Percentiles rank a stretch among this genome's conserved stretches.
These are phyloP conservation scores for Pseudogymnoascus sp. DNA, from an alignment of 2,329 filamentous ascomycete genomes.

Conservation along the genomic window DNA sequence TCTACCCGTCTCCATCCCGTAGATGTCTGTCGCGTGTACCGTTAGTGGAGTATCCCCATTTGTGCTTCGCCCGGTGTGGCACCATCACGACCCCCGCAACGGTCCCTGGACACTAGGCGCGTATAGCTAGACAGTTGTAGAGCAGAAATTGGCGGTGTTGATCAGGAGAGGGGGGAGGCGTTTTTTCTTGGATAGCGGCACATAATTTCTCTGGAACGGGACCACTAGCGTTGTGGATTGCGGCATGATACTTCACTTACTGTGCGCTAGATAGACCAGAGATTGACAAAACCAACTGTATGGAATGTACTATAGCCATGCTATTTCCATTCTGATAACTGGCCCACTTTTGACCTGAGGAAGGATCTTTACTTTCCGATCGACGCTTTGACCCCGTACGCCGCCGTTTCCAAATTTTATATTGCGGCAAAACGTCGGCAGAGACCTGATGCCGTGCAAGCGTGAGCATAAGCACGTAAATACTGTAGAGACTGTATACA, in stretches of 20 bases:
- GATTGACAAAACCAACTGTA: background rate
- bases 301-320: background rate
- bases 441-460: background rate
- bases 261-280: background rate
- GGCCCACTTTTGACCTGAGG: background rate
- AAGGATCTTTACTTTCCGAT: background rate
- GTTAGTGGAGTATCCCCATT: background rate
- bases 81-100: background rate
- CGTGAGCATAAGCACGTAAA: background rate
- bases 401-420: background rate
- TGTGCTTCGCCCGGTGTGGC: background rate
- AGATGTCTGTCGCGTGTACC: background rate
- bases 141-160: background rate
- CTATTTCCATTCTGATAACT: background rate
- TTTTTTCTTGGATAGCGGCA: background rate
- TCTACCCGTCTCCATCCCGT: background rate
- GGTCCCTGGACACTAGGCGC: background rate
- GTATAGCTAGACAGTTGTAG: background rate
- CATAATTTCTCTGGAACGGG: background rate
- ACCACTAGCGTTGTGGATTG: background rate
- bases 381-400: background rate
- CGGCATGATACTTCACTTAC: background rate
- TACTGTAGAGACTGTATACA: background rate
- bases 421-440: background rate
- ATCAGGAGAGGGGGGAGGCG: background rate